phyloP scores from a whole-genome alignment of 805 yeast genomes.

The Myxozyma lipomycoides region DNA sequence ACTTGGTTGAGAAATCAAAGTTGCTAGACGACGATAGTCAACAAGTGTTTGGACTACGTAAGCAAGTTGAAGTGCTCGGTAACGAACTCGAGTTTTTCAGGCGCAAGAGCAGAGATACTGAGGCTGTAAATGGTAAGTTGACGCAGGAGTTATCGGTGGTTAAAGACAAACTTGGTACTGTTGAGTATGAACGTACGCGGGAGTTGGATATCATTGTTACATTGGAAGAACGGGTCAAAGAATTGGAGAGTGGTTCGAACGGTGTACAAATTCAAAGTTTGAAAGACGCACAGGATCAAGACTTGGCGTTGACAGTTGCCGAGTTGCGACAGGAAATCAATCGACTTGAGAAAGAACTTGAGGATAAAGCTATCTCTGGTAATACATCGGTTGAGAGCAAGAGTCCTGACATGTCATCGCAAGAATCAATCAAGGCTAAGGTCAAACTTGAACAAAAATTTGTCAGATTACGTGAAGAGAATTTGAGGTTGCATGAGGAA shows the following conservation, averaged over 20 bases:
- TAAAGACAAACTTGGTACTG: slow-evolving; percentile 1
- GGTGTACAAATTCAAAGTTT: not conserved
- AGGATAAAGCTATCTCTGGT: not conserved
- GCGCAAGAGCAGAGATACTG: slow-evolving; percentile 15
- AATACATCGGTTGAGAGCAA: not conserved
- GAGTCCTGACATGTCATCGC: slow-evolving; percentile 7
- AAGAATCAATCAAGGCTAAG: slow-evolving; percentile 5
- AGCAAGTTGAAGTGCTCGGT: slow-evolving; percentile 21
- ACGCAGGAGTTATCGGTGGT: slow-evolving; percentile 7
- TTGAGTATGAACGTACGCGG: slow-evolving; percentile 13
- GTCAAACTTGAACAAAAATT: slow-evolving; percentile 16
- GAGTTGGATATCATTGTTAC: slow-evolving; percentile 2
- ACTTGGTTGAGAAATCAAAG: slow-evolving; percentile 23
- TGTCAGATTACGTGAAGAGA: not conserved
- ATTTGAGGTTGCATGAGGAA: not conserved
- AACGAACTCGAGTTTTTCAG: slow-evolving; percentile 18
- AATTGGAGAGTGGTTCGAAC: slow-evolving; percentile 8
- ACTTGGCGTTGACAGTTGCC: slow-evolving; percentile 1
- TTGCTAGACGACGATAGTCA: slow-evolving; percentile 24
- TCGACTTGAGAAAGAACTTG: slow-evolving; percentile 1
- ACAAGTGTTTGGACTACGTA: slow-evolving; percentile 22
- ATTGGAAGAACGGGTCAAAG: slow-evolving; percentile 13
- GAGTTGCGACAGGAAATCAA: slow-evolving; percentile 1
- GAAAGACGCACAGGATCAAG: slow-evolving; percentile 6
- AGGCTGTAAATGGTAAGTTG: slow-evolving; percentile 1